These are phyloP conservation scores for Sisymbrium irio DNA, from an alignment of 345 rosid genomes.

Conservation along the genomic window DNA sequence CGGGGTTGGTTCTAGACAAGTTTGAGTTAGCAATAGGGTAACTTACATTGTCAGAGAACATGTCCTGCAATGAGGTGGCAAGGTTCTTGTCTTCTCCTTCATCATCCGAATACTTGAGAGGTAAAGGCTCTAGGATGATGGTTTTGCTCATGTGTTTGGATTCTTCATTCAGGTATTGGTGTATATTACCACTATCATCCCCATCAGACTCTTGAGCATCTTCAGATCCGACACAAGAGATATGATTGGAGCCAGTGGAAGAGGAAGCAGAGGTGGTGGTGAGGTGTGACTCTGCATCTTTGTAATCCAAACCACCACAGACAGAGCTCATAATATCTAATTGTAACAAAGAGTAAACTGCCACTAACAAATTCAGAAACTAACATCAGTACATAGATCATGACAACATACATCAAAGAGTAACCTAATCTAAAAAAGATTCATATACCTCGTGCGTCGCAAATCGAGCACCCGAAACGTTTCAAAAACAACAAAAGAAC, in stretches of 20 bases:
- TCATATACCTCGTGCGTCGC: slow-evolving; percentile 10
- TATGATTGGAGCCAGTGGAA: slow-evolving; percentile 23
- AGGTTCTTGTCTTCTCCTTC: slow-evolving; percentile 35
- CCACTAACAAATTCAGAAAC: not conserved
- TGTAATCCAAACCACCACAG: slow-evolving; percentile 21
- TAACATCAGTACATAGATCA: not conserved
- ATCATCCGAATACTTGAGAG: slow-evolving; percentile 32
- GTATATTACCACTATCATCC: slow-evolving; percentile 37
- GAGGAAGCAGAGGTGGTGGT: slow-evolving; percentile 26
- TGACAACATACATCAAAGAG: no score
- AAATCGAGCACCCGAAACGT: not conserved
- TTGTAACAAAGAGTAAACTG: slow-evolving; percentile 4
- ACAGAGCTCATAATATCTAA: slow-evolving; percentile 47
- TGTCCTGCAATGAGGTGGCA: slow-evolving; percentile 32
- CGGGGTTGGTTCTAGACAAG: no score
- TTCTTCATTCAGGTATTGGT: slow-evolving; percentile 35
- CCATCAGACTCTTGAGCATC: slow-evolving; percentile 44
- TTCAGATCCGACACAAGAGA: slow-evolving; percentile 31
- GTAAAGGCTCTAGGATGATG: slow-evolving; percentile 13
- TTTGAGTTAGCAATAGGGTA: not conserved
- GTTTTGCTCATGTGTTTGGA: slow-evolving; percentile 23
- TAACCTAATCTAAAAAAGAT: no score
- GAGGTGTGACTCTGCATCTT: slow-evolving; percentile 38
- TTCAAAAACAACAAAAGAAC: not conserved
- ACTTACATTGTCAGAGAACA: slow-evolving; percentile 41